These are phyloP conservation scores for Larix sibirica DNA, from an alignment of 83 land plant genomes.

Conservation along the genomic window DNA sequence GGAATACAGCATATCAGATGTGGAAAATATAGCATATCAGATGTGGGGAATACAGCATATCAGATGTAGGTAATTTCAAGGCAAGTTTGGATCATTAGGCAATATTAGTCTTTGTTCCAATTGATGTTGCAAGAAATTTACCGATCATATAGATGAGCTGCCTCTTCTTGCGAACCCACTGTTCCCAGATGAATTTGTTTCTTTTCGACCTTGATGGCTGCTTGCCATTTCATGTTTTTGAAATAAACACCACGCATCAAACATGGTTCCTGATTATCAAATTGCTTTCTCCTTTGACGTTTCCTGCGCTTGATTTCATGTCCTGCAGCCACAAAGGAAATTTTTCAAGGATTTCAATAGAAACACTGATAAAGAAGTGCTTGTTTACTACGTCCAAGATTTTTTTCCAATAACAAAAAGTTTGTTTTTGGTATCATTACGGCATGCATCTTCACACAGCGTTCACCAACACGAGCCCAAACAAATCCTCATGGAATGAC, in stretches of 20 bases:
- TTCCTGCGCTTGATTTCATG: conserved; percentile 76
- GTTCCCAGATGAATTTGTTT: conserved; percentile 98
- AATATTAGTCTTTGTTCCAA: background rate
- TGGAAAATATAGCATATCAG: background rate
- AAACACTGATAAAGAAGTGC: background rate
- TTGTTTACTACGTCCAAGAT: background rate
- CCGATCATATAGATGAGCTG: conserved; percentile 96
- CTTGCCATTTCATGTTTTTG: conserved; percentile 98
- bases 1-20: background rate
- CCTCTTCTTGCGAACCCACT: conserved; percentile 88
- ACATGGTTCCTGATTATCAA: conserved; percentile 77
- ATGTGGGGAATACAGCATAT: background rate
- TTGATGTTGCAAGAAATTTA: conserved; percentile 18
- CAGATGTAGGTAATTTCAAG: background rate
- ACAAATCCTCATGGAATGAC: background rate
- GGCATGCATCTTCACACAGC: background rate
- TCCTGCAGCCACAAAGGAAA: conserved; percentile 32
- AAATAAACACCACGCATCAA: conserved; percentile 92
- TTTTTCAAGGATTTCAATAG: background rate
- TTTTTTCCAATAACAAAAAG: background rate
- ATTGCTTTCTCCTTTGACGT: conserved; percentile 74
- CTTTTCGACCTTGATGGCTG: conserved; percentile 96
- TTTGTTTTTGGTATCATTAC: background rate
- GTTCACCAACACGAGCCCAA: background rate
- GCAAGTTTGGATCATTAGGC: background rate